Evolutionary conservation across 2,329 filamentous ascomycete species (phyloP), one percentile per base, ranked within the genome.

Genomic region (Phaeosphaeria sp.): DNA sequence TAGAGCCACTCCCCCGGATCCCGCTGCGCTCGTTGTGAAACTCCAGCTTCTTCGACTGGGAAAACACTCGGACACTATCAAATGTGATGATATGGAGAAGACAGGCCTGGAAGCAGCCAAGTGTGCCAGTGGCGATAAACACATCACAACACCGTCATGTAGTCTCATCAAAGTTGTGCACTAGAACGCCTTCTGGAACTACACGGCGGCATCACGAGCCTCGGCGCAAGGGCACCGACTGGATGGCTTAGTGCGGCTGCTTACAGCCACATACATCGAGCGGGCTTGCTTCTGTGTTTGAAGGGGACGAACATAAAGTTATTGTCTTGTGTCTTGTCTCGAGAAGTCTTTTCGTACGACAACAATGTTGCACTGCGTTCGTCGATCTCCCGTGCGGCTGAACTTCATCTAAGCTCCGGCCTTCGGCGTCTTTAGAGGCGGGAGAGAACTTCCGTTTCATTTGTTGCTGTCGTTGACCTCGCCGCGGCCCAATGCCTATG

Each of bases 341-440:
- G 22, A n/a, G 40, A 33, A 24, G 17, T 18, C n/a, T 15, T 33
- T 55, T 49, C 20, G 20, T 30, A 48, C 40, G 40, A 42, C 18
- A 17, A 42, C 54, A 62, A 52, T 57, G 54, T 58, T 39, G 49
- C 49, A 59, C 57, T 36, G 50, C 55, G 21, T 48, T 30, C 39
- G 64, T 47, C 63, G 51, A 69, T 69, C 67, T 67, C 65, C 68
- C 63, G 62, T 59, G 56, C 48, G 52, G 57, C 60, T 53, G 49
- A 51, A 49, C 20, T 51, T 49, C 20, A 53, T 47, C 33, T 33
- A 40, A n/a, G 43, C 51, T 48, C 39, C 56, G 48, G 53, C 56
- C 56, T 47, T 58, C 57, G 61, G 51, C 53, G n/a, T 27, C 48
- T 43, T 49, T 59, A 57, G 56, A 56, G 18, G 43, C 45, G 9